Conservation (phyloP, 352 stramenopile genomes). For the Phytopythium litorale region DNA sequence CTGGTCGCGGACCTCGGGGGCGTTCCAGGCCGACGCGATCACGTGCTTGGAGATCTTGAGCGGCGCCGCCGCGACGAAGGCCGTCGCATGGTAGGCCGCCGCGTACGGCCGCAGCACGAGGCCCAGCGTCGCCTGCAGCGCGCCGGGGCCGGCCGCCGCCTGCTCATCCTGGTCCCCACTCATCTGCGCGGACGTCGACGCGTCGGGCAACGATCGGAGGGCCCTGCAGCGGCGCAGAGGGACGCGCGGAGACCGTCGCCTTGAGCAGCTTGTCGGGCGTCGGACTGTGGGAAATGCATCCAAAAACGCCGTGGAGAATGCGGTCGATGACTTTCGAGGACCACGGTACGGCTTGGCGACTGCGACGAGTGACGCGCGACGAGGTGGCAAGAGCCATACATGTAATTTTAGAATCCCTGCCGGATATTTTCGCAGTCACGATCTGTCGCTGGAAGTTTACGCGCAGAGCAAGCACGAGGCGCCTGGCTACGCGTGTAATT, state of each 20-base stretch:
- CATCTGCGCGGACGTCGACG: background rate
- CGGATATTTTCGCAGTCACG: background rate
- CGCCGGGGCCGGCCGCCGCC: background rate
- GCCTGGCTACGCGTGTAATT: background rate
- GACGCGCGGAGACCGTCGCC: background rate
- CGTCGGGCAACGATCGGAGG: no score
- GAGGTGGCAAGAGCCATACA: background rate
- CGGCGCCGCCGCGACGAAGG: slow-evolving; percentile 48
- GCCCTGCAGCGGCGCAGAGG: no score
- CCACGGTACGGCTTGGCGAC: background rate
- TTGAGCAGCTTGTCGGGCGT: background rate
- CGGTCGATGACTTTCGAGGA: background rate
- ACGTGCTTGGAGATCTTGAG: slow-evolving; percentile 55
- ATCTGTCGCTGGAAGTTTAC: background rate
- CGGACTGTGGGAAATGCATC: background rate
- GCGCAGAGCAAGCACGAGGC: background rate
- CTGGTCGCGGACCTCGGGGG: background rate
- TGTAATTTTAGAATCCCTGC: background rate
- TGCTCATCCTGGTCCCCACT: background rate
- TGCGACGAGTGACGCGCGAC: background rate
- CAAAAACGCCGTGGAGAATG: background rate
- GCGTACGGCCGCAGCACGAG: slow-evolving; percentile 64
- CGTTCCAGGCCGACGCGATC: slow-evolving; percentile 30
- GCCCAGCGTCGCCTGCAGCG: slow-evolving; percentile 49
- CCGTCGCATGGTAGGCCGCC: slow-evolving; percentile 50